Evolutionary conservation across 148 eudicot genomes (phyloP).

Genomic region (Hydrangea macrophylla): DNA sequence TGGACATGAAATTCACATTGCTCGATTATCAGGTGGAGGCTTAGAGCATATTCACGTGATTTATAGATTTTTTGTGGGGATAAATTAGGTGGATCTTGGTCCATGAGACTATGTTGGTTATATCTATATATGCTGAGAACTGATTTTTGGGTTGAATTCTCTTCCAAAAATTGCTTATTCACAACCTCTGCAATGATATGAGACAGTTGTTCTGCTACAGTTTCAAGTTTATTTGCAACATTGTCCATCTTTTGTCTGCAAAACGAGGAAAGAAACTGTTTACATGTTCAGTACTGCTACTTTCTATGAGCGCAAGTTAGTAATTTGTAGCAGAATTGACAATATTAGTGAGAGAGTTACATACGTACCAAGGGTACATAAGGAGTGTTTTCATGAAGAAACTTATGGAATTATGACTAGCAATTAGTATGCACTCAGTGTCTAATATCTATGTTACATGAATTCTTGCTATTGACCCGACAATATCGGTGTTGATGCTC

Average conservation of each 20-base stretch:
- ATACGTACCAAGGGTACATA: background rate
- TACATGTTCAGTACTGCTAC: too few species aligned
- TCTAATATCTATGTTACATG: too few species aligned
- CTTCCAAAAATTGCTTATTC: constrained; percentile 25
- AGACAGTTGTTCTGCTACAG: constrained; percentile 52
- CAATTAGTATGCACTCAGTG: too few species aligned
- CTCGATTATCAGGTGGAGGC: constrained; percentile 58
- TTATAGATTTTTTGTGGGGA: constrained; percentile 34
- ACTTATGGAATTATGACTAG: too few species aligned
- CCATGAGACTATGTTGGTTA: constrained; percentile 30
- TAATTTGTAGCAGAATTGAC: background rate
- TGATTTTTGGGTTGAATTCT: constrained; percentile 44
- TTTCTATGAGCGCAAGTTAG: background rate
- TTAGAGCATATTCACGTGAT: constrained; percentile 43
- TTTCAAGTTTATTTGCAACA: constrained; percentile 47
- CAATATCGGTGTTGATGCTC: too few species aligned
- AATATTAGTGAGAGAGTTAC: background rate
- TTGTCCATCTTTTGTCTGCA: constrained; percentile 64
- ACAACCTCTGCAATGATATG: constrained; percentile 34
- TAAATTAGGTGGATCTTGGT: constrained; percentile 25
- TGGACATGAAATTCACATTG: constrained; percentile 52
- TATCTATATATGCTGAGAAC: constrained; percentile 53
- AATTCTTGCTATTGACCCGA: too few species aligned
- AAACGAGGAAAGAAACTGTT: background rate
- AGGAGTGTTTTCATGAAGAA: too few species aligned